Evolutionary conservation across 768 basidiomycete genomes (phyloP), one percentile per base, ranked within the genome.

Genomic region (Auricularia heimuer): DNA sequence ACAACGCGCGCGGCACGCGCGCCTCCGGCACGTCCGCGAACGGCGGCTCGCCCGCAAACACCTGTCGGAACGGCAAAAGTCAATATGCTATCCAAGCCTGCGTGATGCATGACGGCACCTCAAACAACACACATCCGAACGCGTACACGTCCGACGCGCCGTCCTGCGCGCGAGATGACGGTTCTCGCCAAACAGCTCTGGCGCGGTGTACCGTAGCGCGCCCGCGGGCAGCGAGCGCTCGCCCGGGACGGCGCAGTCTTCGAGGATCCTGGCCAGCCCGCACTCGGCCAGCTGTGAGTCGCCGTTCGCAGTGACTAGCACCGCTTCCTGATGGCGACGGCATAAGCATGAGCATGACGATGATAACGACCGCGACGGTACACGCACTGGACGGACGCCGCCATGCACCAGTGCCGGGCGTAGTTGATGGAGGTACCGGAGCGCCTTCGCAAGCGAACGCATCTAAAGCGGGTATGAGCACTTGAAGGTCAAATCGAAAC

Each of bases 121-220:
- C 56, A 35, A 33, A 60, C 56, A 60, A 33, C 11, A 60, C 56
- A 18, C 56, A 60, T 6, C 56, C 56, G 56, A 60, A 60, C 56
- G 56, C 56, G 18, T 60, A 60, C 4, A 60, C 56, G 29, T 60
- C 56, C 4, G 29, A 33, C 2, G 24, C 12, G 56, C 21, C 29
- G 56, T 60, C 24, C 56, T 21, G 8, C 34, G 24, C 24, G 56
- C 56, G 29, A 60, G 56, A 24, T 21, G 8, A 6, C 56, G 24
- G 29, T 60, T 60, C 56, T 60, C 56, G 56, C 56, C 56, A 4
- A 60, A 60, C 2, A 60, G 56, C 56, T 60, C 56, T 6, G 56
- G 56, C 3, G 56, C 56, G 34, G 56, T 35, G 34, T 60, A 60
- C 4, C 56, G 56, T 33, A 60, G 29, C 29, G 56, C 56, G 34